These are phyloP conservation scores for Paecilomyces dactylethromorphus DNA, from an alignment of 2,329 filamentous ascomycete species.

Conservation along the genomic window DNA sequence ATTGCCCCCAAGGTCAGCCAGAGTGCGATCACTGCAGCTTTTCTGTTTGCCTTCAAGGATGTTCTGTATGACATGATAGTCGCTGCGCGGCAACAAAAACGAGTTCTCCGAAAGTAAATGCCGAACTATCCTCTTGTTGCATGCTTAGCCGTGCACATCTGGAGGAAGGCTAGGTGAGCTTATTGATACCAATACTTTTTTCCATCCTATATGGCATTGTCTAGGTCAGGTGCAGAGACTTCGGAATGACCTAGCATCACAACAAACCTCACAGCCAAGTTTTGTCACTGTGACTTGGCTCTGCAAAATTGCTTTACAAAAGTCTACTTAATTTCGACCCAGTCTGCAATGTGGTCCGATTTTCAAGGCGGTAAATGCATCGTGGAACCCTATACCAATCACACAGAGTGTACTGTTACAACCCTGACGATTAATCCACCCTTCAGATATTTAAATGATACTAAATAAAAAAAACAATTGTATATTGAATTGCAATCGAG, in stretches of 20 bases:
- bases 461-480: neutral
- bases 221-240: neutral
- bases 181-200: neutral
- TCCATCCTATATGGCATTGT: neutral
- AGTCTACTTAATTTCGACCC: neutral
- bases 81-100: constrained; percentile 23
- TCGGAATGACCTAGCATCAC: neutral
- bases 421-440: neutral
- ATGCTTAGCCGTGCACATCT: neutral
- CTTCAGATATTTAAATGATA: neutral
- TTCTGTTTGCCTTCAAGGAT: constrained; percentile 97
- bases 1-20: constrained; percentile 96
- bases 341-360: neutral
- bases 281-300: neutral
- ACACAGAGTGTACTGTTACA: neutral
- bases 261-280: neutral
- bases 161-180: neutral
- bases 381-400: neutral
- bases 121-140: neutral
- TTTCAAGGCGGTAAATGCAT: neutral
- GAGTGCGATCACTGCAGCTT: constrained; percentile 91
- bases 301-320: neutral
- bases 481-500: neutral
- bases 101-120: constrained; percentile 22
- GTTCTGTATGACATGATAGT: constrained; percentile 66